Evolutionary conservation across 768 basidiomycete species (phyloP).

Genomic region (Kwoniella sp.): DNA sequence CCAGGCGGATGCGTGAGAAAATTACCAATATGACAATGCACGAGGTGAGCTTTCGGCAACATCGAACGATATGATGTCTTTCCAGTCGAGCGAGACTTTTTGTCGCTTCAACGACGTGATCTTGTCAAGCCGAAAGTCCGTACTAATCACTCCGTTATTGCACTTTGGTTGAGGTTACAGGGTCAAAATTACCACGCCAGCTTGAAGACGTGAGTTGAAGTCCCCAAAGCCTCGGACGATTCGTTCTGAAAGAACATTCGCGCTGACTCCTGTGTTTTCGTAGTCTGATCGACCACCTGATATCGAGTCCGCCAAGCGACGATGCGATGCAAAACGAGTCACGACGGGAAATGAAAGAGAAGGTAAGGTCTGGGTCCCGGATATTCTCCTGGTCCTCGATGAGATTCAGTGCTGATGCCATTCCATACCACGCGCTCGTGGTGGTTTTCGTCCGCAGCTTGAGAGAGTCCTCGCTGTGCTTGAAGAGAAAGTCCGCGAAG

Average conservation of each 20-base stretch:
- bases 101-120: no score
- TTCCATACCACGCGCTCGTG: no score
- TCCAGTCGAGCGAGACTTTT: background rate
- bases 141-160: background rate
- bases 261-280: no score
- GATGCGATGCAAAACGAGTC: constrained; percentile 23
- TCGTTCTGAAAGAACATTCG: no score
- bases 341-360: constrained; percentile 36
- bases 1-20: constrained; percentile 34
- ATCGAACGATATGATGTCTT: background rate
- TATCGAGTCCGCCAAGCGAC: constrained; percentile 9
- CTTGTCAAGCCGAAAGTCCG: no score
- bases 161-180: constrained; percentile 3
- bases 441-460: constrained; percentile 33
- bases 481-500: constrained; percentile 13
- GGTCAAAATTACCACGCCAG: constrained; percentile 35
- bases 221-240: background rate
- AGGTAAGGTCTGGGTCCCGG: no score
- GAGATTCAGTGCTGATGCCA: background rate
- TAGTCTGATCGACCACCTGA: constrained; percentile 42
- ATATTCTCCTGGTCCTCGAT: background rate
- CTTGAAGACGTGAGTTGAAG: constrained; percentile 28
- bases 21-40: constrained; percentile 35
- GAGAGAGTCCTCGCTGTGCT: constrained; percentile 27
- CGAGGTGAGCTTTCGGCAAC: constrained; percentile 25